Evolutionary conservation across 495 filamentous ascomycete species (phyloP).

Genomic region (Penicillium odoratum): DNA sequence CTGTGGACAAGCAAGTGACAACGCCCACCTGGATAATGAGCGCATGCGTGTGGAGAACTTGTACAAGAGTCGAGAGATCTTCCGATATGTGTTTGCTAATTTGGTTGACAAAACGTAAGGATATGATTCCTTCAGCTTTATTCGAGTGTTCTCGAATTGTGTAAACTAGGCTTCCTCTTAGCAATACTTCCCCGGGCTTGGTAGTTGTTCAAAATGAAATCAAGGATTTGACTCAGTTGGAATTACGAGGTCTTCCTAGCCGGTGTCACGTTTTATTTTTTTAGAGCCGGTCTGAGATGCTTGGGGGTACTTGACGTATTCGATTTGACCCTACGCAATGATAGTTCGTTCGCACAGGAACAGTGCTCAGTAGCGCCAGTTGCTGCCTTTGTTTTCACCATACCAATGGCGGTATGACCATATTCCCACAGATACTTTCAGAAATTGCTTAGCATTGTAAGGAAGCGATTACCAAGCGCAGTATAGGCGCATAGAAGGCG

Average conservation of each 20-base stretch:
- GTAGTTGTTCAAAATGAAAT: neutral
- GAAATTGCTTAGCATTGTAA: no score
- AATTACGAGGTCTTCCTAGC: neutral
- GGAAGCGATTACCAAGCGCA: no score
- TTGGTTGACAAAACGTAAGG: slow-evolving; percentile 52
- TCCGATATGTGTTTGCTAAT: slow-evolving; percentile 77
- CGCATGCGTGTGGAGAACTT: slow-evolving; percentile 82
- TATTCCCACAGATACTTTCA: no score
- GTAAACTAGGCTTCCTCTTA: slow-evolving; percentile 13
- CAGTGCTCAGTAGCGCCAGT: no score
- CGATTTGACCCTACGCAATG: no score
- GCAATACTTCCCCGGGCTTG: neutral
- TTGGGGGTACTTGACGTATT: no score
- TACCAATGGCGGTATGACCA: no score
- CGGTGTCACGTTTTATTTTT: no score
- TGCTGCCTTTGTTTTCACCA: no score
- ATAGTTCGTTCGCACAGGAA: no score
- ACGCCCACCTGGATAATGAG: slow-evolving; percentile 94
- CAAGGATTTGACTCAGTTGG: neutral
- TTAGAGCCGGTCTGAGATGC: no score
- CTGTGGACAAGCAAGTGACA: slow-evolving; percentile 92
- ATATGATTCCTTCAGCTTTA: neutral
- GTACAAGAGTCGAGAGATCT: slow-evolving; percentile 88
- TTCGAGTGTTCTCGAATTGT: neutral
- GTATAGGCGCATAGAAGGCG: no score